Conservation (phyloP, 345 rosid species). For the Salix viminalis region DNA sequence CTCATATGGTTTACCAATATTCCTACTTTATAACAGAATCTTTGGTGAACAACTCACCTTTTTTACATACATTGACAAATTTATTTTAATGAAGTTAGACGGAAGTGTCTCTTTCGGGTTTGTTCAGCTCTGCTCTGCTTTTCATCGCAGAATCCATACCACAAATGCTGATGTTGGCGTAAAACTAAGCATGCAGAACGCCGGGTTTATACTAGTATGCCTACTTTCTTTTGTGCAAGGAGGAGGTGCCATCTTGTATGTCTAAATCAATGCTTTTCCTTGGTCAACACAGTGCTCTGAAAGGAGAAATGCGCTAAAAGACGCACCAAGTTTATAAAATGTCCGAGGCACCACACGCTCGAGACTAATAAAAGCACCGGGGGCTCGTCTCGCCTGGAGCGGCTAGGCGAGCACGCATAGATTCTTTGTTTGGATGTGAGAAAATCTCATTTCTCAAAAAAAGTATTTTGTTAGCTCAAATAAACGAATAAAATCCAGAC, state of each 20-base stretch:
- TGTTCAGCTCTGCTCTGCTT: neutral
- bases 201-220: neutral
- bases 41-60: slow-evolving; percentile 4
- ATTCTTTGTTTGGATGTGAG: too few species aligned
- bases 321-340: too few species aligned
- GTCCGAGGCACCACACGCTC: too few species aligned
- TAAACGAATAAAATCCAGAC: too few species aligned
- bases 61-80: too few species aligned
- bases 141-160: neutral
- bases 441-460: too few species aligned
- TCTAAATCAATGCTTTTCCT: neutral
- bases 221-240: neutral
- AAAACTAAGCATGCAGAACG: neutral
- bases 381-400: too few species aligned
- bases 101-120: neutral
- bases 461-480: rapidly evolving
- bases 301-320: too few species aligned
- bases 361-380: too few species aligned
- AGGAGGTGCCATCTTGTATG: neutral
- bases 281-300: neutral
- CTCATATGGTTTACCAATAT: slow-evolving; percentile 1
- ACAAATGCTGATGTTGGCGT: neutral
- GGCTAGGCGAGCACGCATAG: too few species aligned
- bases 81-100: neutral
- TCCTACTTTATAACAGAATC: neutral